Evolutionary conservation across 2,329 filamentous ascomycete genomes (phyloP), one percentile per base, ranked within the genome.

Genomic region (Aspergillus brunneoviolaceus): DNA sequence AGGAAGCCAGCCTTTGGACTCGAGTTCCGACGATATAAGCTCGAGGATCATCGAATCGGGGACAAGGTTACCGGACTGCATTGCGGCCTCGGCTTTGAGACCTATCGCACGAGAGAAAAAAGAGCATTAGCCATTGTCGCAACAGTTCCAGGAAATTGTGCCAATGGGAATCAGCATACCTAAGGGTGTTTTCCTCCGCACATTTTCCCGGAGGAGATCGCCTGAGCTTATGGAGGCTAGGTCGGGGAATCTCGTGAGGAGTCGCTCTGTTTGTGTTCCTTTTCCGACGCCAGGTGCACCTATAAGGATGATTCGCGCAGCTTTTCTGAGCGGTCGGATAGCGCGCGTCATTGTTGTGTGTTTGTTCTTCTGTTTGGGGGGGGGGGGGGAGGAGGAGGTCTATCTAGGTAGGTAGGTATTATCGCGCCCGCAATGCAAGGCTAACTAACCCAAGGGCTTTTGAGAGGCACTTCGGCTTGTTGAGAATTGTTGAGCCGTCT

Each of bases 281-380:
- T 99, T 99, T 64, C 95, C 95, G 59, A 96, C 95, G 60, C 93
- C 93, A n/a, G 95, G 95, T 55, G 94, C 93, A 69, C 95, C 95
- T 69, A 99, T 87, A 67, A 99, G 87, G 73, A 99, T 98, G 65
- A 98, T 89, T 64, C 95, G 90, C 57, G 95, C 95, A 60, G 95
- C 94, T 79, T 84, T 88, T 66, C 84, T 85, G 72, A 96, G 85
- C 79, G 86, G 77, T 67, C 75, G 79, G 29, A 71, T 72, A n/a
- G 68, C 64, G 55, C 69, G 69, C 52, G 72, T 69, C 72, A 76
- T 76, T 59, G 39, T 58, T 57, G 49, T 47, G 42, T 25, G 53
- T 31, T 29, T 10, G 5, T 49, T 21, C 5, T 5, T 19, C 39
- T 19, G 14, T 19, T 45, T 3, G 31, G 7, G 12, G 31, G 4